Conservation (phyloP, 2,329 filamentous ascomycete species). For the Westerdykella ornata region DNA sequence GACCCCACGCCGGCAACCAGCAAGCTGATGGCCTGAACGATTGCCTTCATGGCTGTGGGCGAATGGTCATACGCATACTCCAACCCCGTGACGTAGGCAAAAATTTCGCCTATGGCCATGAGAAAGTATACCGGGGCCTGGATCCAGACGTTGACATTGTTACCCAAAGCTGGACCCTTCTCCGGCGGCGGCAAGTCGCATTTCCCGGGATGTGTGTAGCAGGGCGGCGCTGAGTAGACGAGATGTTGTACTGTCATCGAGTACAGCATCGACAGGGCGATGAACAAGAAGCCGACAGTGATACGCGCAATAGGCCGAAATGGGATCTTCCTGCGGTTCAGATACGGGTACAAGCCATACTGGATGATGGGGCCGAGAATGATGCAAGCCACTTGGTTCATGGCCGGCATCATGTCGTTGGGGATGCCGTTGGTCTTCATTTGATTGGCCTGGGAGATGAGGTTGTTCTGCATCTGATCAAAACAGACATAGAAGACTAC, state of each 20-base stretch:
- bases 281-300: conserved; percentile 28
- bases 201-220: conserved; percentile 31
- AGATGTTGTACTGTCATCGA: conserved; percentile 25
- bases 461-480: conserved; percentile 37
- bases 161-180: conserved; percentile 10
- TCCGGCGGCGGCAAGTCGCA: conserved; percentile 17
- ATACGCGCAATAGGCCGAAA: conserved; percentile 28
- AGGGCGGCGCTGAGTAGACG: conserved; percentile 28
- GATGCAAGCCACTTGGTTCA: conserved; percentile 33
- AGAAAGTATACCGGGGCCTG: conserved; percentile 39
- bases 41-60: conserved; percentile 38
- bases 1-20: conserved; percentile 30
- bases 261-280: conserved; percentile 25
- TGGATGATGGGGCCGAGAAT: conserved; percentile 28
- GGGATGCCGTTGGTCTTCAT: conserved; percentile 30
- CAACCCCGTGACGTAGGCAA: conserved; percentile 38
- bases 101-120: conserved; percentile 40
- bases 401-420: conserved; percentile 32
- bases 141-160: conserved; percentile 36
- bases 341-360: conserved; percentile 22
- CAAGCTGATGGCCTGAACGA: conserved; percentile 34
- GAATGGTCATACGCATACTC: conserved; percentile 43
- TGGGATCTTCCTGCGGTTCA: conserved; percentile 22
- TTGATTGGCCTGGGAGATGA: conserved; percentile 33
- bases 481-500: conserved; percentile 34